Conservation (phyloP, 345 rosid genomes). For the Aethionema arabicum region DNA sequence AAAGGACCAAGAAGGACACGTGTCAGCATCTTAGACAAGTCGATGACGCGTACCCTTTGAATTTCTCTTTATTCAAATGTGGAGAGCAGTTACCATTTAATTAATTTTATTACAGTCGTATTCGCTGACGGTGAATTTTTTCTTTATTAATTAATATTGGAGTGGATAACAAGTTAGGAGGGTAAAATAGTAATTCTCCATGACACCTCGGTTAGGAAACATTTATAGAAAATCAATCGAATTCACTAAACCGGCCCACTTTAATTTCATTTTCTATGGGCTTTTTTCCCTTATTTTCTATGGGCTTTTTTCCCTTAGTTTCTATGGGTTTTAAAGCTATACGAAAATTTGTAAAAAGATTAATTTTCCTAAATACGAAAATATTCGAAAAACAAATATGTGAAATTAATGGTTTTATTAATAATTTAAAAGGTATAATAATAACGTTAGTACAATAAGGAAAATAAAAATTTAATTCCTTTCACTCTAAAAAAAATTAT, state of each 20-base stretch:
- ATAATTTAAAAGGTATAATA: neutral
- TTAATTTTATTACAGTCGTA: neutral
- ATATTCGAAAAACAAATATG: constrained; percentile 16
- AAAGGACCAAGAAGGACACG: constrained; percentile 28
- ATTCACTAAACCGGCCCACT: neutral
- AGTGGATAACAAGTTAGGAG: constrained; percentile 28
- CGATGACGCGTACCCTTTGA: constrained; percentile 27
- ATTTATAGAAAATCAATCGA: neutral
- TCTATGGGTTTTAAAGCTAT: too few species aligned
- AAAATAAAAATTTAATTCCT: constrained; percentile 20
- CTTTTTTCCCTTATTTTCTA: too few species aligned
- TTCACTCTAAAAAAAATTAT: constrained; percentile 25
- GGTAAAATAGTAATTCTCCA: neutral
- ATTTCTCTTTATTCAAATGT: neutral
- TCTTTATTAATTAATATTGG: constrained; percentile 9
- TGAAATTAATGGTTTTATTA: neutral
- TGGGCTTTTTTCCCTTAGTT: too few species aligned
- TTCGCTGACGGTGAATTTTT: constrained; percentile 7
- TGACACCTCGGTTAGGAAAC: neutral
- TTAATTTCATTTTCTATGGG: too few species aligned
- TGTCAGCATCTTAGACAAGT: constrained; percentile 18
- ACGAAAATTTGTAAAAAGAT: neutral
- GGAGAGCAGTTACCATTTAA: neutral
- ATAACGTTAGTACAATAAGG: constrained; percentile 18
- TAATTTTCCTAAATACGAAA: neutral